Evolutionary conservation across 148 eudicot species (phyloP).

Genomic region (Chenopodium album): DNA sequence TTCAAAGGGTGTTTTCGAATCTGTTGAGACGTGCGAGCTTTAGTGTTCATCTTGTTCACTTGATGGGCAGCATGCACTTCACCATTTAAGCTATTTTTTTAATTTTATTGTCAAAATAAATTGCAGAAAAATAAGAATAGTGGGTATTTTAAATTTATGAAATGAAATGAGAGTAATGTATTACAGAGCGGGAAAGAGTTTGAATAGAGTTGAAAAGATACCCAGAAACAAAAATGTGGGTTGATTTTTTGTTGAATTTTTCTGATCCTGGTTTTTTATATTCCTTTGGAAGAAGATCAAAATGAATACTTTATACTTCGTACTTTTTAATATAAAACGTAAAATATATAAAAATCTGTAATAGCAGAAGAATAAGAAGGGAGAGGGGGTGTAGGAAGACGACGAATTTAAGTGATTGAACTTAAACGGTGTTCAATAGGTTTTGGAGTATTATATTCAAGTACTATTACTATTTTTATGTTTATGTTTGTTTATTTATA

Average conservation of each 20-base stretch:
- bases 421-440: slow-evolving; percentile 29
- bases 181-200: slow-evolving; percentile 28
- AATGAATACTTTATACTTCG: too few relatives aligned
- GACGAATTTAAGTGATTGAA: slow-evolving; percentile 31
- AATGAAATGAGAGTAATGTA: background rate
- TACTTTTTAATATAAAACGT: background rate
- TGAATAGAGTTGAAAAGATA: slow-evolving; percentile 17
- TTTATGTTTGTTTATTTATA: background rate
- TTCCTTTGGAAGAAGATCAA: background rate
- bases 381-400: slow-evolving; percentile 26
- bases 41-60: slow-evolving; percentile 39
- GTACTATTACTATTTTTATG: background rate
- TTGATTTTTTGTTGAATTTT: slow-evolving; percentile 23
- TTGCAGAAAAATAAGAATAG: background rate
- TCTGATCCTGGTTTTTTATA: background rate
- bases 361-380: background rate
- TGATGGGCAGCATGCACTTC: slow-evolving; percentile 19
- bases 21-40: slow-evolving; percentile 37
- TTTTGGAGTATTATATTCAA: slow-evolving; percentile 14
- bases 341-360: background rate
- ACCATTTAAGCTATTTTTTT: background rate
- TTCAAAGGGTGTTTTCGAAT: slow-evolving; percentile 36
- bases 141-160: background rate
- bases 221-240: slow-evolving; percentile 11
- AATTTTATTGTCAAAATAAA: background rate